Conservation (phyloP, 441 rosid species). For the Corymbia citriodora region DNA sequence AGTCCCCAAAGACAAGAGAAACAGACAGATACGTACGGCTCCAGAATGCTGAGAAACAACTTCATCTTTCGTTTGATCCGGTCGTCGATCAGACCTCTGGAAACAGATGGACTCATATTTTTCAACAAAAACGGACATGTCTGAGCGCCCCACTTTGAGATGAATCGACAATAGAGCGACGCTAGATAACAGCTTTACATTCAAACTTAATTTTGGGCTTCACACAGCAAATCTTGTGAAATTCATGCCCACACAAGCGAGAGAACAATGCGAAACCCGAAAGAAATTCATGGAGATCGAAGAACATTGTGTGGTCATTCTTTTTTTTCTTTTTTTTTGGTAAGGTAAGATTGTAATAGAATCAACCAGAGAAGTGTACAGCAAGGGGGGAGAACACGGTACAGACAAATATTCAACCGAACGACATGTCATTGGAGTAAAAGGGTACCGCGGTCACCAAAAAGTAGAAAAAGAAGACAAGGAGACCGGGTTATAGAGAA, state of each 20-base stretch:
- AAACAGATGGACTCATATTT: background rate
- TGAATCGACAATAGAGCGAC: background rate
- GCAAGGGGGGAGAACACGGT: too few species aligned
- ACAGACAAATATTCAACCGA: too few species aligned
- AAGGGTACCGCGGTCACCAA: too few species aligned
- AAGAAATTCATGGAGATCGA: background rate
- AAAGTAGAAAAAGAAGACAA: too few species aligned
- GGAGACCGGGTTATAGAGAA: too few species aligned
- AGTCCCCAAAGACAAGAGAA: too few species aligned
- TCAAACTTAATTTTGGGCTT: background rate
- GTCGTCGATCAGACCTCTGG: background rate
- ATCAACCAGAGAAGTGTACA: too few species aligned
- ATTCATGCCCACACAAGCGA: background rate
- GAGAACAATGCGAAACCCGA: rapidly evolving
- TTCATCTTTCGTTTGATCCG: background rate
- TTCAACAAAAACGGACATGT: background rate
- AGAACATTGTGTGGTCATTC: background rate
- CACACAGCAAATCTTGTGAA: background rate
- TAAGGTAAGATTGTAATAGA: too few species aligned
- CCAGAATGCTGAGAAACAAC: too few species aligned
- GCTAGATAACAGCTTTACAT: background rate
- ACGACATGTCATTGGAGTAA: too few species aligned
- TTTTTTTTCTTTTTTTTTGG: background rate
- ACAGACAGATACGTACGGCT: too few species aligned
- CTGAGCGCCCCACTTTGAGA: background rate